Evolutionary conservation across 306 rosid species (phyloP), one percentile per base, ranked within the genome.

Genomic region (Quercus robur): DNA sequence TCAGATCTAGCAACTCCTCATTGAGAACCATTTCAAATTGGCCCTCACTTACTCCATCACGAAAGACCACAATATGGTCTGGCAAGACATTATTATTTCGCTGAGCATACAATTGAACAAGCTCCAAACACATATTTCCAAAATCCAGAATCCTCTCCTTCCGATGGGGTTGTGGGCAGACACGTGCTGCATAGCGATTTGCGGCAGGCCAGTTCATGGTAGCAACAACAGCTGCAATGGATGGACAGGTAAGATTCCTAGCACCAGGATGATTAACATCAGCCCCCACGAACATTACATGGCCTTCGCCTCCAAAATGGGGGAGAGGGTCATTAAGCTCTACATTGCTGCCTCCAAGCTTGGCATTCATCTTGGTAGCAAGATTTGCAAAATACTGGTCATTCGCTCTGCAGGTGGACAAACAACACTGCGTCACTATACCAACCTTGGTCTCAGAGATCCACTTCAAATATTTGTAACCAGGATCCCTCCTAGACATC

Each of bases 11-110:
- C 0, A 93, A 80, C 86, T 93, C 97, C 68, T 93, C 92, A 64
- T 93, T 91, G 23, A 93, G 94, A 84, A 86, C 97, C 97, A 93
- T 93, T 77, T 93, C 94, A 81, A 93, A 93, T 55, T 93, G 96
- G 52, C 87, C 86, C 73, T 89, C 96, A 21, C 96, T 88, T 5
- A 93, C 97, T 72, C 97, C 97, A 80, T 91, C 96, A 2, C 96
- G 94, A 23, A 93, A 93, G 75, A 93, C 31, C 54, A 93, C 82
- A 72, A 93, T 86, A 75, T 78, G 88, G 20, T 76, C 84, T 0
- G 96, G 97, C 77, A 79, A 81, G 44, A 83, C 88, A 58, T 84
- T 83, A 25, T 25, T 25, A 74, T 86, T 93, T 30, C 56, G 14
- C 64, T 56, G 80, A 14, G 35, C 28, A 68, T 91, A 93, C 3